A percentile compares a stretch with the other conserved stretches of the same genome.
phyloP scores from a whole-genome alignment of 257 asterid species.

The Ehretia macrophylla region DNA sequence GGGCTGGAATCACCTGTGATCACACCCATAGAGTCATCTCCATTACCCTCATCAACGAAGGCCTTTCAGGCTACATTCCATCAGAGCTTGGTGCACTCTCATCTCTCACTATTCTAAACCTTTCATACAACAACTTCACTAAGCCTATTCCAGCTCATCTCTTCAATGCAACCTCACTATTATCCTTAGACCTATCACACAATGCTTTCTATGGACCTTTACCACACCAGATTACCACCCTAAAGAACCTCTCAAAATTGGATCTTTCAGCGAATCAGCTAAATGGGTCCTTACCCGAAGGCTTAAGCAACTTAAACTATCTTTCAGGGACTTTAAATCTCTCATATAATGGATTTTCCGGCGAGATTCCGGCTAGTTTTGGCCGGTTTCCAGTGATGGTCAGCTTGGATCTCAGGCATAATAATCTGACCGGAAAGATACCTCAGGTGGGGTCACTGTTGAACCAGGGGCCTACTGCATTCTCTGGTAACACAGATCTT shows the following conservation, averaged over 20 bases:
- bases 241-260: conserved; percentile 51
- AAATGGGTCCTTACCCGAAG: conserved; percentile 64
- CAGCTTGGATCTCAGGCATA: conserved; percentile 66
- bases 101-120: conserved; percentile 33
- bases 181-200: conserved; percentile 61
- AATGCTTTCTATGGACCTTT: conserved; percentile 69
- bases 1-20: conserved; percentile 82
- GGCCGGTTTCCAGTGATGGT: conserved; percentile 75
- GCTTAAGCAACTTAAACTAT: conserved; percentile 44
- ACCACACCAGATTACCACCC: conserved; percentile 58
- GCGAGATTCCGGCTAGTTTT: conserved; percentile 68
- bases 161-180: conserved; percentile 37
- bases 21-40: conserved; percentile 45
- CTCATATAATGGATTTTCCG: conserved; percentile 67
- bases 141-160: conserved; percentile 36
- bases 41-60: conserved; percentile 55
- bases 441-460: conserved; percentile 76
- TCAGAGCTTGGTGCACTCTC: conserved; percentile 84
- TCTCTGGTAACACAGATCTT: conserved; percentile 69
- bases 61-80: conserved; percentile 82
- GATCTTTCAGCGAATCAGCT: conserved; percentile 73
- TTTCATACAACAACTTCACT: conserved; percentile 38
- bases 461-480: conserved; percentile 98
- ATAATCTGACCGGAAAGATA: conserved; percentile 78
- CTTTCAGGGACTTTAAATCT: conserved; percentile 76